These are phyloP conservation scores for barley (Hordeum vulgare) DNA, from an alignment of 176 grass and related monocot species.

Conservation along the genomic window DNA sequence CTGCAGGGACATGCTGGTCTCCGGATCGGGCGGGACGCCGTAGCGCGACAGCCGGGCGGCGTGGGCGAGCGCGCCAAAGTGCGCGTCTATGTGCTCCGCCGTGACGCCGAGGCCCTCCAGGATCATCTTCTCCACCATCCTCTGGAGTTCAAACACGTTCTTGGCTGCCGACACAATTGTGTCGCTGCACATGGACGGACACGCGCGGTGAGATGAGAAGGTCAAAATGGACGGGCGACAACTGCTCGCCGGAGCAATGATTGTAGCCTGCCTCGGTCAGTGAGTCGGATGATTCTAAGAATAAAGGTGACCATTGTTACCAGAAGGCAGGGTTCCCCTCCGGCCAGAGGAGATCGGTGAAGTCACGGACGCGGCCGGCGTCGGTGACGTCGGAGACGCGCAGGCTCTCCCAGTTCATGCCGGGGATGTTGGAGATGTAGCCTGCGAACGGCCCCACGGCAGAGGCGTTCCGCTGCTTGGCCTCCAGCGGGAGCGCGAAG, in stretches of 20 bases:
- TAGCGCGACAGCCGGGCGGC: not conserved
- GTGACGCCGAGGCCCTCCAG: not conserved
- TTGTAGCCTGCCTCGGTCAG: too few species aligned
- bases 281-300: too few species aligned
- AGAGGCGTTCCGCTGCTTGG: not conserved
- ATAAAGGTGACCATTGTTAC: not conserved
- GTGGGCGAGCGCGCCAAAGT: not conserved
- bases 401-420: not conserved
- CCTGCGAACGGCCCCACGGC: not conserved
- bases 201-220: not conserved
- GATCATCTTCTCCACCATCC: not conserved
- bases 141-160: not conserved
- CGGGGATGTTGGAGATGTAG: not conserved
- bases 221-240: not conserved
- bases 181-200: not conserved
- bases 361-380: not conserved
- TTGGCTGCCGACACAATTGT: not conserved
- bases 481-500: not conserved
- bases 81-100: not conserved
- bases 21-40: not conserved
- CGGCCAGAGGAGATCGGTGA: not conserved
- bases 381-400: not conserved
- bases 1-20: not conserved
- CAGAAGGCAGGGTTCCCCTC: not conserved
- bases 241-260: too few species aligned